Base-by-base conservation (phyloP, 2,329 filamentous ascomycete species). In the Clonostachys byssicola region DNA sequence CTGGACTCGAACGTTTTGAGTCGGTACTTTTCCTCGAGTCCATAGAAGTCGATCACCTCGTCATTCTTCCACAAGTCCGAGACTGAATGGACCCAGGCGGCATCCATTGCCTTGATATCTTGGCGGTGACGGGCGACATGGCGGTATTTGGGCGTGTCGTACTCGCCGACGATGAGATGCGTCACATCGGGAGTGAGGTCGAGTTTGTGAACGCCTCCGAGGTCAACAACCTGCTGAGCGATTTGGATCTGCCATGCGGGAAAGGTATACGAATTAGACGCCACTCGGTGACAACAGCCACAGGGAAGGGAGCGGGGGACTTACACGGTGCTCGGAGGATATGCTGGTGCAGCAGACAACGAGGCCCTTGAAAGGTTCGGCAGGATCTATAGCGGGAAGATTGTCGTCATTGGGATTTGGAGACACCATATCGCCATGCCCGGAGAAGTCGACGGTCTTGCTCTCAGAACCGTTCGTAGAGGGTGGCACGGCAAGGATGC, bases 101-200 rank as follows among this genome's bases (percentile, higher is more conserved):
- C 81, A 40, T 81, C 81, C 71, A 99, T 85, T 44, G 91, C 85
- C 61, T 83, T 84, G 59, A 99, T 85, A 60, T 99, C 94, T 43
- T 86, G 83, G 45, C 94, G 81, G 63, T 92, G 88, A 61, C 86
- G 89, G 46, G 92, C 94, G 59, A 97, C 92, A 74, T 95, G 96
- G 65, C 85, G 87, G 69, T 99, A 99, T 67, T 99, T 99, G 44
- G 88, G 83, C 1, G 92, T 97, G 62, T 92, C 82, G 59, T 90
- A 88, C 58, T 88, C 85, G 63, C 92, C 94, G 51, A 96, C 89
- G 52, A 99, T 80, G 42, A 99, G 83, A 71, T 99, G 94, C 6
- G 94, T 97, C 43, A 95, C 90, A 64, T 96, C 90, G 48, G 88
- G 89, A n/a, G 92, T 97, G 41, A 99, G 81, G 65, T 99, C 92